phyloP scores from a whole-genome alignment of 2,329 filamentous ascomycete genomes.

The Cladosporium sp. region DNA sequence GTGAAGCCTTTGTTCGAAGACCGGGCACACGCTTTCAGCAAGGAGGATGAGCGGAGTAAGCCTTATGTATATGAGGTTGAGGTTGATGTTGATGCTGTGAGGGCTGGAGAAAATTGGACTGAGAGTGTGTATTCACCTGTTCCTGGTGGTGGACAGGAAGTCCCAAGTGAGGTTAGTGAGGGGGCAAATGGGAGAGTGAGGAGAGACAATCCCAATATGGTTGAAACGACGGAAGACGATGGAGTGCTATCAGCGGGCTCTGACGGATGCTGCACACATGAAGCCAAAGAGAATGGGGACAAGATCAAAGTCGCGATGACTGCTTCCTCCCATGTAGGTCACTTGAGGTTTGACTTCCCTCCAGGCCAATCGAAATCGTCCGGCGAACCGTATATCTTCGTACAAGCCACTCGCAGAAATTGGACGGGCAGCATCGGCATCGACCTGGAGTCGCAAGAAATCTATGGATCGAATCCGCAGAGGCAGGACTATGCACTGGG shows the following conservation, averaged over 20 bases:
- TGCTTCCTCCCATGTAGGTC: slow-evolving; percentile 41
- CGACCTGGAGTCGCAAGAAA: slow-evolving; percentile 33
- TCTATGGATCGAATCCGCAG: slow-evolving; percentile 44
- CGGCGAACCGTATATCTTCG: slow-evolving; percentile 36
- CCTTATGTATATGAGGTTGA: slow-evolving; percentile 46
- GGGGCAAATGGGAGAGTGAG: slow-evolving; percentile 40
- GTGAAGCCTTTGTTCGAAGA: slow-evolving; percentile 37
- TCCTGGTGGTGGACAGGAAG: slow-evolving; percentile 39
- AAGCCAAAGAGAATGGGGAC: neutral
- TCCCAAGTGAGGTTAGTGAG: slow-evolving; percentile 33
- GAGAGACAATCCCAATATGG: slow-evolving; percentile 17
- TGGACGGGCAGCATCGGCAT: slow-evolving; percentile 45
- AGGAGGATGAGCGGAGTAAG: slow-evolving; percentile 41
- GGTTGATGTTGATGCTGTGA: slow-evolving; percentile 33
- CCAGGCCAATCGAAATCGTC: neutral
- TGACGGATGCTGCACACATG: neutral
- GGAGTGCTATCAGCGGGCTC: neutral
- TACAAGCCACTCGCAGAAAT: slow-evolving; percentile 44
- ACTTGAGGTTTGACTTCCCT: slow-evolving; percentile 40
- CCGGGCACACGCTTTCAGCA: slow-evolving; percentile 39
- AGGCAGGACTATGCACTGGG: slow-evolving; percentile 46
- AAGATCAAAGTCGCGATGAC: slow-evolving; percentile 36
- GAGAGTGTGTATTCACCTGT: slow-evolving; percentile 35
- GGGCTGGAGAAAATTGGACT: slow-evolving; percentile 29
- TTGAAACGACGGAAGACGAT: neutral